Evolutionary conservation across 2,329 filamentous ascomycete species (phyloP).

Genomic region (Paradendryphiella salina): DNA sequence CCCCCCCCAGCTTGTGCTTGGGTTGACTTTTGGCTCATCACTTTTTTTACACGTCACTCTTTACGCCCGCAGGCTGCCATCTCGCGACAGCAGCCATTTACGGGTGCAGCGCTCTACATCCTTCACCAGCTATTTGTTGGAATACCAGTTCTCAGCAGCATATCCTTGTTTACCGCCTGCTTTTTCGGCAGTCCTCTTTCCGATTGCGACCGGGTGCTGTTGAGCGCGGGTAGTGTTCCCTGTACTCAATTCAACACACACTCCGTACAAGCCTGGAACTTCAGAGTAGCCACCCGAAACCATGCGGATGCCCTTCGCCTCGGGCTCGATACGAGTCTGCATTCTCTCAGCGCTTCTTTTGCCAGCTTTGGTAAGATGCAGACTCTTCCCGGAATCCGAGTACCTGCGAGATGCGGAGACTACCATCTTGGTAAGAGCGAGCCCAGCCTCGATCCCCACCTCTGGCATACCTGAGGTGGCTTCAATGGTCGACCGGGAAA

Average conservation of each 20-base stretch:
- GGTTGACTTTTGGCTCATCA: background rate
- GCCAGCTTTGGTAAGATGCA: background rate
- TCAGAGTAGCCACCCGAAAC: background rate
- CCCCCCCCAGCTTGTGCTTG: background rate
- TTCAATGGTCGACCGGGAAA: background rate
- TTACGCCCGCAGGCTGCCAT: background rate
- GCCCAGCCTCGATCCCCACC: conserved; percentile 7
- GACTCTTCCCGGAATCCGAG: background rate
- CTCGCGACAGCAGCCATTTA: background rate
- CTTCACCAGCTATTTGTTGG: background rate
- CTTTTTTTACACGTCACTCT: background rate
- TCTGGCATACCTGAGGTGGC: conserved; percentile 1
- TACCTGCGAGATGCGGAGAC: conserved; percentile 1
- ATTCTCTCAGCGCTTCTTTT: background rate
- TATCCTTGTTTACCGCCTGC: background rate
- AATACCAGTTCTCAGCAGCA: background rate
- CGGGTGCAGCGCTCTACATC: background rate
- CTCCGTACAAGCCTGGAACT: background rate
- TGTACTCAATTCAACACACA: background rate
- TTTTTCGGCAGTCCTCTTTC: background rate
- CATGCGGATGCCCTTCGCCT: too few species aligned
- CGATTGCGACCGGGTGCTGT: too few species aligned
- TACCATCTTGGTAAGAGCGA: conserved; percentile 4
- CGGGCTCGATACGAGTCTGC: conserved; percentile 1
- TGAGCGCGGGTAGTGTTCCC: too few species aligned